Conservation (phyloP, 257 asterid genomes). For the Gentiana dahurica region DNA sequence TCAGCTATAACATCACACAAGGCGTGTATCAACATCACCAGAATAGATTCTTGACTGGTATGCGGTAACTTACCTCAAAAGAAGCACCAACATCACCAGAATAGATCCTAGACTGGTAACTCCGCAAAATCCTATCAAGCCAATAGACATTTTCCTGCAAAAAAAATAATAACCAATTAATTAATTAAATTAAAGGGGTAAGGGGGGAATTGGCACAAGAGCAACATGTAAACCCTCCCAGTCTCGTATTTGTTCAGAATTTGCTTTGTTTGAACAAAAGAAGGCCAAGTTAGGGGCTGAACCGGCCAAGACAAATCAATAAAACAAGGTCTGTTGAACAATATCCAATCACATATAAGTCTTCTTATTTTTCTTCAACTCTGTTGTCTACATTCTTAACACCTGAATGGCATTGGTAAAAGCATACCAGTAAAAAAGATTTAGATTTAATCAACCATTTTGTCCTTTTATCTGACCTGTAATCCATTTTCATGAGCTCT, state of each 20-base stretch:
- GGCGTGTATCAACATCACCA: neutral
- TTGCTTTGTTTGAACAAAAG: too few relatives aligned
- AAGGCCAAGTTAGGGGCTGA: too few relatives aligned
- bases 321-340: too few relatives aligned
- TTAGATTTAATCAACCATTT: neutral
- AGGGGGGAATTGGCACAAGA: conserved; percentile 18
- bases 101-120: conserved; percentile 89
- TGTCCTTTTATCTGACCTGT: conserved; percentile 41
- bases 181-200: too few relatives aligned
- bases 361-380: too few relatives aligned
- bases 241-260: too few relatives aligned
- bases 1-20: neutral
- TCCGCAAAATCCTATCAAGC: conserved; percentile 80
- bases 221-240: conserved; percentile 1
- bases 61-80: conserved; percentile 40
- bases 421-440: too few relatives aligned
- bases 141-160: conserved; percentile 81
- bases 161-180: neutral
- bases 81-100: conserved; percentile 72
- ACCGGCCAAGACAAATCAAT: too few relatives aligned
- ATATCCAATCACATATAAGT: too few relatives aligned
- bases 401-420: too few relatives aligned
- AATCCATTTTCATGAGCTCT: conserved; percentile 95
- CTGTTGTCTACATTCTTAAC: too few relatives aligned
- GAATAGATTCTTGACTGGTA: neutral